A percentile compares a stretch with the other conserved stretches of the same genome.
Conservation (phyloP, 1,139 yeast genomes). For the Candida sp. region DNA sequence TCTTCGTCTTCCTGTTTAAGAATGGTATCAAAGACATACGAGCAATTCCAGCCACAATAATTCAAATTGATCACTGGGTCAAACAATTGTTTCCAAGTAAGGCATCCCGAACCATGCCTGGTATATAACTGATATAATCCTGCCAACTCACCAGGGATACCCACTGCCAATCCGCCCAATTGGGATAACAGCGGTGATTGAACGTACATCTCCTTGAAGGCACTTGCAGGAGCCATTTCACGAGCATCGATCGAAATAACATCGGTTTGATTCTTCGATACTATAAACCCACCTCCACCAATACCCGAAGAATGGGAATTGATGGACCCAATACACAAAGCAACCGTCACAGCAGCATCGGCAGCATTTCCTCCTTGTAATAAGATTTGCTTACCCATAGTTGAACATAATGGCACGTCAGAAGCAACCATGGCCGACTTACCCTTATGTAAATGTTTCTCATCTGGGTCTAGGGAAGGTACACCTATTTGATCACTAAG, state of each 20-base stretch:
- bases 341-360: constrained; percentile 88
- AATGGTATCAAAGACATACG: constrained; percentile 41
- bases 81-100: constrained; percentile 71
- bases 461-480: constrained; percentile 33
- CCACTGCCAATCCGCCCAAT: constrained; percentile 83
- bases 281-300: constrained; percentile 88
- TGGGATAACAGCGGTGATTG: constrained; percentile 42
- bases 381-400: constrained; percentile 62
- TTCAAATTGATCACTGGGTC: constrained; percentile 74
- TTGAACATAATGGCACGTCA: constrained; percentile 71
- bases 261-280: constrained; percentile 44
- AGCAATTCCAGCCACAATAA: constrained; percentile 62
- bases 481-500: constrained; percentile 26
- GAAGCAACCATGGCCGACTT: constrained; percentile 68
- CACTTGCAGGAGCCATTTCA: constrained; percentile 74
- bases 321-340: constrained; percentile 82
- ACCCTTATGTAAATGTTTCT: constrained; percentile 27
- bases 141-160: constrained; percentile 84
- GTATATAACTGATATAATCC: constrained; percentile 66
- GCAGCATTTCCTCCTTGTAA: constrained; percentile 75
- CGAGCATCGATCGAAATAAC: constrained; percentile 78
- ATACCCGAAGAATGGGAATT: constrained; percentile 86
- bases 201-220: constrained; percentile 66
- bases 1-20: constrained; percentile 18
- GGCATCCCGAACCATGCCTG: constrained; percentile 65